Evolutionary conservation across 441 rosid species (phyloP).

Genomic region (Corymbia citriodora): DNA sequence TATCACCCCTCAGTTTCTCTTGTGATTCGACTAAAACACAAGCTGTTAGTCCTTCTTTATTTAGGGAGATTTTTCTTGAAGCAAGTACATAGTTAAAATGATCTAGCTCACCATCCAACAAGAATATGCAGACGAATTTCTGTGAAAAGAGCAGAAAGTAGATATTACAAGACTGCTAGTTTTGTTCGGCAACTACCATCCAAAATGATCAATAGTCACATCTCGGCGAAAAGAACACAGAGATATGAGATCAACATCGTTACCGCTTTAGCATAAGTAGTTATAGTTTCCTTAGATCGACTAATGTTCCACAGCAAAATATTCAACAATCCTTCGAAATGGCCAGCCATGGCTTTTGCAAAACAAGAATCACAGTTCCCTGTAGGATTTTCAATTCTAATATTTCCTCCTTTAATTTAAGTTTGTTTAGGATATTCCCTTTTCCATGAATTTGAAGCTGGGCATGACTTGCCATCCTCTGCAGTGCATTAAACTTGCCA

Average conservation of each 20-base stretch:
- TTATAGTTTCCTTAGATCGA: not conserved
- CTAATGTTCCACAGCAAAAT: not conserved
- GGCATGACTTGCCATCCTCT: slow-evolving; percentile 29
- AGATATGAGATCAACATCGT: not conserved
- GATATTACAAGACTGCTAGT: not conserved
- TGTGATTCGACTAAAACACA: not conserved
- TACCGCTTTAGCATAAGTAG: not conserved
- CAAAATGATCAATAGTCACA: not conserved
- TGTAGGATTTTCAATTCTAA: not conserved
- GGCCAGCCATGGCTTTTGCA: not conserved
- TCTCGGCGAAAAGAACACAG: not conserved
- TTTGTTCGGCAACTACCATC: not conserved
- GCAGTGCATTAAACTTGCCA: not conserved
- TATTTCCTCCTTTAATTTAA: slow-evolving; percentile 33
- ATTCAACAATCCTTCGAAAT: not conserved
- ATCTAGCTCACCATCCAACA: not conserved
- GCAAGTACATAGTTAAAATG: not conserved
- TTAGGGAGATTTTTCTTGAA: not conserved
- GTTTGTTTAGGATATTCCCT: slow-evolving; percentile 40
- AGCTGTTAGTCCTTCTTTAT: not conserved
- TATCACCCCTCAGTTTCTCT: not conserved
- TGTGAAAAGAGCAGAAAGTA: not conserved
- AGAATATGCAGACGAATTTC: not conserved
- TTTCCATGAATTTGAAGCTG: slow-evolving; percentile 21
- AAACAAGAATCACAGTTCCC: not conserved